Evolutionary conservation across 805 yeast genomes (phyloP).

Genomic region (Clavispora carvajalis): DNA sequence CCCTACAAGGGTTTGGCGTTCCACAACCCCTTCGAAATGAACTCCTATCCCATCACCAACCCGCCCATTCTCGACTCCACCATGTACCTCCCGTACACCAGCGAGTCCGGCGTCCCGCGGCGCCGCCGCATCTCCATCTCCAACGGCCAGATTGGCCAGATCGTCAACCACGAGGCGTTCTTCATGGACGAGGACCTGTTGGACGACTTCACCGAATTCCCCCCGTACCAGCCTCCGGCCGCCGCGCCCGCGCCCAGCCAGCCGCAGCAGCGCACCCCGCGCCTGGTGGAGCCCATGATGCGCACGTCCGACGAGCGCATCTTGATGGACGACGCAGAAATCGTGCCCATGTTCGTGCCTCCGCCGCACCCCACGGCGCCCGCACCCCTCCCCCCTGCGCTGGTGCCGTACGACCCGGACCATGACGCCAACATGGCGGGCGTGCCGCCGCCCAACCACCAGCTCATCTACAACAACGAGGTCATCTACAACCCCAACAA

Average conservation of each 20-base stretch:
- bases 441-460: constrained; percentile 46
- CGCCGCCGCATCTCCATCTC: constrained; percentile 74
- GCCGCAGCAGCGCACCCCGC: background rate
- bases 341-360: background rate
- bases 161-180: constrained; percentile 43
- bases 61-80: constrained; percentile 45
- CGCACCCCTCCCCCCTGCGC: background rate
- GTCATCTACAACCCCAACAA: constrained; percentile 48
- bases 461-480: constrained; percentile 49
- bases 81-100: constrained; percentile 28
- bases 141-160: constrained; percentile 80
- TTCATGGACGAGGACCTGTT: constrained; percentile 23
- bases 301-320: background rate
- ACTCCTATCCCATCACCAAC: constrained; percentile 39
- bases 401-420: background rate
- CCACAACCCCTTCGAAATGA: constrained; percentile 36
- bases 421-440: constrained; percentile 26
- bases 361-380: background rate
- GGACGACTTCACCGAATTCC: constrained; percentile 15
- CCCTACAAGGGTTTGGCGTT: constrained; percentile 13
- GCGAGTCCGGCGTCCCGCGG: constrained; percentile 30
- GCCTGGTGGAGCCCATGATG: background rate
- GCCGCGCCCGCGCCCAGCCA: background rate
- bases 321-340: background rate
- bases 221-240: background rate